These are phyloP conservation scores for Claviceps africana DNA, from an alignment of 2,329 filamentous ascomycete genomes.

Conservation along the genomic window DNA sequence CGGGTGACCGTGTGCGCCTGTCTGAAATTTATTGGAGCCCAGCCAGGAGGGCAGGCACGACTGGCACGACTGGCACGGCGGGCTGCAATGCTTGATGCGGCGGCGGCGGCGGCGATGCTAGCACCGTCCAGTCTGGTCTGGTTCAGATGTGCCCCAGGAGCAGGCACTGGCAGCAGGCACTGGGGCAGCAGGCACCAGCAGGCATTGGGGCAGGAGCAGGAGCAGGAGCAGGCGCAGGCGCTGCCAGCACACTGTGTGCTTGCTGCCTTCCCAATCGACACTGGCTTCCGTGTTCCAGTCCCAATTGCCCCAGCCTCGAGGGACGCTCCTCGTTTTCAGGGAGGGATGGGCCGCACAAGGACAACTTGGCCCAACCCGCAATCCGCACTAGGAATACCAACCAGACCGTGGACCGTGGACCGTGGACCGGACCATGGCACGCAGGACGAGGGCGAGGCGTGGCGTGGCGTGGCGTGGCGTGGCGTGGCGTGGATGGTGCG, in stretches of 20 bases:
- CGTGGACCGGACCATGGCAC: background rate
- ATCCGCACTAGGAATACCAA: background rate
- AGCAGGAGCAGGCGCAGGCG: too few species aligned
- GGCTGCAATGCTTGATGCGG: background rate
- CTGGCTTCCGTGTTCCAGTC: constrained; percentile 1
- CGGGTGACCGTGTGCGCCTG: constrained; percentile 7
- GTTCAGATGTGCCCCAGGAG: too few species aligned
- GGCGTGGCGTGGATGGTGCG: too few species aligned
- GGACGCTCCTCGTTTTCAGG: background rate
- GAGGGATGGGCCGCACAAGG: background rate
- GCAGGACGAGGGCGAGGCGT: constrained; percentile 4
- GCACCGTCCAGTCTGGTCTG: too few species aligned
- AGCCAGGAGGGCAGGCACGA: constrained; percentile 15
- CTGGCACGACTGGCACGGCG: constrained; percentile 7
- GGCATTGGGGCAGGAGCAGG: too few species aligned
- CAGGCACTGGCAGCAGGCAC: too few species aligned
- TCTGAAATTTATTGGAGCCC: constrained; percentile 3
- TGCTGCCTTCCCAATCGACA: constrained; percentile 1
- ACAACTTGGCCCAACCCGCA: background rate
- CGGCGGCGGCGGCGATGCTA: background rate
- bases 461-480: constrained; percentile 7
- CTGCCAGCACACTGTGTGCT: background rate
- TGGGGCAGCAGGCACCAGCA: too few species aligned
- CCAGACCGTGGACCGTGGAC: background rate
- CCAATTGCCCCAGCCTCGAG: background rate